A percentile compares a stretch with the other conserved stretches of the same genome.
phyloP scores from a whole-genome alignment of 2,329 filamentous ascomycete species.

The Claviceps africana region DNA sequence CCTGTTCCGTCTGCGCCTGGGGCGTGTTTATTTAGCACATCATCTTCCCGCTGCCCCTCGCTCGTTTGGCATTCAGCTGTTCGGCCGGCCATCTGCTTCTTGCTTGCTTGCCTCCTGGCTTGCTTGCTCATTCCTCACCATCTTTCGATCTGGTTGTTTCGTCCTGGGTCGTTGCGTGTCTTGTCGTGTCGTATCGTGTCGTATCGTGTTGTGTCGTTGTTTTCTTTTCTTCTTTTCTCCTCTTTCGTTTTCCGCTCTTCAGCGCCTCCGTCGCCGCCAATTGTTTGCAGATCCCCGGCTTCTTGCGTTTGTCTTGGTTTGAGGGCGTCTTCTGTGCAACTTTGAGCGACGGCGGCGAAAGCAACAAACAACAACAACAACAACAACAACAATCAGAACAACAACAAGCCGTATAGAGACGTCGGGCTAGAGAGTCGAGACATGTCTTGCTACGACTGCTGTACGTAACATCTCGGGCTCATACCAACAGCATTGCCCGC shows the following conservation, averaged over 20 bases:
- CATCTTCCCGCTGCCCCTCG: neutral
- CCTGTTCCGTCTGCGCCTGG: neutral
- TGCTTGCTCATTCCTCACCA: neutral
- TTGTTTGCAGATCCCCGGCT: neutral
- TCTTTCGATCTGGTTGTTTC: neutral
- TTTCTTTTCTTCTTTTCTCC: neutral
- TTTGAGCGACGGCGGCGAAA: neutral
- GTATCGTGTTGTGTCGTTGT: neutral
- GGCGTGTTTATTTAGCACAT: neutral
- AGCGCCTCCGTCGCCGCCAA: neutral
- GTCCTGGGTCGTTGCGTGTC: neutral
- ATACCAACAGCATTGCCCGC: neutral
- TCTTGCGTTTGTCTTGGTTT: conserved; percentile 1
- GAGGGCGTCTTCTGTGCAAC: conserved; percentile 1
- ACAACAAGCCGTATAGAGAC: neutral
- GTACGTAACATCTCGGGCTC: neutral
- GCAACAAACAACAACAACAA: neutral
- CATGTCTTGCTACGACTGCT: neutral
- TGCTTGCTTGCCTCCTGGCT: neutral
- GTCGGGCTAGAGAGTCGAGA: neutral
- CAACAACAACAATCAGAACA: neutral
- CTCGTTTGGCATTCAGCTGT: neutral
- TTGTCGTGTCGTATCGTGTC: neutral
- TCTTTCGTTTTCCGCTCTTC: too few species aligned
- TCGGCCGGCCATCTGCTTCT: neutral